These are phyloP conservation scores for Aureoboletus auriporus DNA, from an alignment of 768 basidiomycete genomes.

Conservation along the genomic window DNA sequence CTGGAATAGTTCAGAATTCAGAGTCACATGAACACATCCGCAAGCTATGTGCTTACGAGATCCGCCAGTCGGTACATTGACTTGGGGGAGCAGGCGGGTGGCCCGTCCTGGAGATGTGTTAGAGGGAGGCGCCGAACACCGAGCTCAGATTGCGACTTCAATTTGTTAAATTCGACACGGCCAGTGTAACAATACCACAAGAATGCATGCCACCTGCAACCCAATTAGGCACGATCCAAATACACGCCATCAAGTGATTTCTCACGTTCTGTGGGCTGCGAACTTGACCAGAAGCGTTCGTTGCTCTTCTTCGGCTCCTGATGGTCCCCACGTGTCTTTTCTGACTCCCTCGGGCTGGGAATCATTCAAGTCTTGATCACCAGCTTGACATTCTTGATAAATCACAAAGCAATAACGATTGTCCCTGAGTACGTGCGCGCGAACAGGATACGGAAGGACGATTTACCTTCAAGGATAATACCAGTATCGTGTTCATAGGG, in stretches of 20 bases:
- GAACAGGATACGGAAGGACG: background rate
- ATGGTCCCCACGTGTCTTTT: background rate
- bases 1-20: background rate
- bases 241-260: background rate
- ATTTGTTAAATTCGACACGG: constrained; percentile 5
- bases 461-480: constrained; percentile 2
- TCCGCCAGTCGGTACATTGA: constrained; percentile 34
- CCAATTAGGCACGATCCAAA: background rate
- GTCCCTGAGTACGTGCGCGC: background rate
- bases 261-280: constrained; percentile 11
- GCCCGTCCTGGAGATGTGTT: background rate
- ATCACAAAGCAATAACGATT: background rate
- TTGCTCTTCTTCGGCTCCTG: background rate
- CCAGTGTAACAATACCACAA: constrained; percentile 19
- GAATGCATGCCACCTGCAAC: constrained; percentile 12
- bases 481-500: background rate
- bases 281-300: constrained; percentile 5
- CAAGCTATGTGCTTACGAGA: constrained; percentile 23
- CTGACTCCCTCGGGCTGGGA: constrained; percentile 5
- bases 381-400: constrained; percentile 10
- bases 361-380: background rate
- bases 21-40: background rate
- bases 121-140: background rate
- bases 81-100: constrained; percentile 31
- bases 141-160: constrained; percentile 7